Conservation (phyloP, 768 basidiomycete genomes). For the Termitomyces sp. region DNA sequence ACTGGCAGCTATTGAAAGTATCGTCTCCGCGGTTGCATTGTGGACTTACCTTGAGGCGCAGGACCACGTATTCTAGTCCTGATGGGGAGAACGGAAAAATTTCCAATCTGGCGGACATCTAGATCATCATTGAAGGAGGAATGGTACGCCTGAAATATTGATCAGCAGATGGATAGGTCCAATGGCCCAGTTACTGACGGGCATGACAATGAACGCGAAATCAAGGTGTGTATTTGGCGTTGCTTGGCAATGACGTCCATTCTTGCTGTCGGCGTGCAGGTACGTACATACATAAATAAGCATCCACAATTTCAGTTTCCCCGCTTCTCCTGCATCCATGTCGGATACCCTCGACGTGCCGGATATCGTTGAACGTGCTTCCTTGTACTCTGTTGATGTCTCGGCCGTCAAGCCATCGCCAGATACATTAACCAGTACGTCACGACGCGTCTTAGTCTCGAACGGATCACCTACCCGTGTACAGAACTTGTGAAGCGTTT, state of each 20-base stretch:
- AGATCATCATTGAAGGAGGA: conserved; percentile 85
- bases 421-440: conserved; percentile 71
- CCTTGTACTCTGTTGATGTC: conserved; percentile 34
- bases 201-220: conserved; percentile 32
- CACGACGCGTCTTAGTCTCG: neutral
- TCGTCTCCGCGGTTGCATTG: conserved; percentile 5
- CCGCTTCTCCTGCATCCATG: conserved; percentile 22
- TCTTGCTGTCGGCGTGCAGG: neutral
- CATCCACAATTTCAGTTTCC: neutral
- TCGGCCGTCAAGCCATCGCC: conserved; percentile 51
- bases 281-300: neutral
- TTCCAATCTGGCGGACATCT: conserved; percentile 82
- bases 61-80: conserved; percentile 90
- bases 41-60: conserved; percentile 65
- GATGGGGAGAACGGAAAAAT: conserved; percentile 86
- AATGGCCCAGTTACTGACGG: conserved; percentile 33
- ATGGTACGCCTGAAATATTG: conserved; percentile 77
- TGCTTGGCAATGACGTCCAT: conserved; percentile 29
- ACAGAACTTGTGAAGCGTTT: conserved; percentile 79
- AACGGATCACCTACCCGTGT: neutral
- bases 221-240: conserved; percentile 21
- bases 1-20: conserved; percentile 11
- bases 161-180: neutral
- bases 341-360: conserved; percentile 19
- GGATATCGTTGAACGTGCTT: conserved; percentile 38